Percentiles rank a stretch among this genome's conserved stretches.
Evolutionary conservation across 1,284 basidiomycete genomes (phyloP).

Genomic region (Cutaneotrichosporon cutaneum): DNA sequence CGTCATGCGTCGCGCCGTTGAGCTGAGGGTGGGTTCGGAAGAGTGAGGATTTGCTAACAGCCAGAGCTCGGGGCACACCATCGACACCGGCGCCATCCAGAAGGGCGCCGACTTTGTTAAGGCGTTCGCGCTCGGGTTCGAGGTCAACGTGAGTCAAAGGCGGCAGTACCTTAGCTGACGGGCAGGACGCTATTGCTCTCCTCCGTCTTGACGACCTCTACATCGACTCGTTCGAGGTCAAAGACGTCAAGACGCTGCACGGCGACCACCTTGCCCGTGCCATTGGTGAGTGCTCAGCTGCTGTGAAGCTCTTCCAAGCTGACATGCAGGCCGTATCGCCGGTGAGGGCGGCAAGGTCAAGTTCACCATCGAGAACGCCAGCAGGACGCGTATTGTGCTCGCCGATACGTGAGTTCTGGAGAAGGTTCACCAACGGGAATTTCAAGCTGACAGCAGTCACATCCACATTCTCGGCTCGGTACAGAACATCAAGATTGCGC

Average conservation of each 20-base stretch:
- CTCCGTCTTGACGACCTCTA: conserved; percentile 94
- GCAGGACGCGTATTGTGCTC: conserved; percentile 90
- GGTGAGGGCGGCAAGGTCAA: conserved; percentile 98
- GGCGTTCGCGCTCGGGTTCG: conserved; percentile 91
- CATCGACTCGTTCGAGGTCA: conserved; percentile 97
- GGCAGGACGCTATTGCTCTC: conserved; percentile 89
- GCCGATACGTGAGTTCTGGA: conserved; percentile 94
- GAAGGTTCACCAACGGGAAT: too few relatives aligned
- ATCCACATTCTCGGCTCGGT: conserved; percentile 61
- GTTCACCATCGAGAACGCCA: conserved; percentile 97
- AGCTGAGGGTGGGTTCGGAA: conserved; percentile 73
- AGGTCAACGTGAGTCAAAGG: conserved; percentile 71
- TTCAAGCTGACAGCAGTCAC: conserved; percentile 46
- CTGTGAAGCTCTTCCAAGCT: conserved; percentile 5
- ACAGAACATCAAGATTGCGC: conserved; percentile 89
- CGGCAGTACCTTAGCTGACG: conserved; percentile 1
- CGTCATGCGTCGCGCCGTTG: conserved; percentile 79
- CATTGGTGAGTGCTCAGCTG: conserved; percentile 64
- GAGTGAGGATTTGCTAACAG: not conserved
- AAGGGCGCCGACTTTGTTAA: conserved; percentile 99
- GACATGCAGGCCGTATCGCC: conserved; percentile 78
- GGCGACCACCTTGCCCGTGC: conserved; percentile 95
- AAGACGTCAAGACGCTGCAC: conserved; percentile 96
- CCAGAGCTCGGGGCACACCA: conserved; percentile 91
- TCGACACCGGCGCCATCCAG: conserved; percentile 85